Evolutionary conservation across 73 alveolate genomes (phyloP).

Genomic region (Tetrahymena elliotti): DNA sequence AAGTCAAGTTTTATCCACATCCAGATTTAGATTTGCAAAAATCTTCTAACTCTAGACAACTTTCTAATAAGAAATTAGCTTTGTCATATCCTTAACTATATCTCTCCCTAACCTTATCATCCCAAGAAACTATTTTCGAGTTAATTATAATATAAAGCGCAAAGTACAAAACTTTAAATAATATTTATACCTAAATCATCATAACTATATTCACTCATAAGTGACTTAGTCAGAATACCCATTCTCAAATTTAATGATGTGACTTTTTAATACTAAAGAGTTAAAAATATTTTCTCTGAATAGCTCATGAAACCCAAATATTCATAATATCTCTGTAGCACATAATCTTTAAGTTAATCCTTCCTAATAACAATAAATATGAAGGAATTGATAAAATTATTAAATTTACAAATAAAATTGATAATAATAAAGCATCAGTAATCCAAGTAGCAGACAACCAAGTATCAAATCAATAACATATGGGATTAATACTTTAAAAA

Average conservation of each 20-base stretch:
- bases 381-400: background rate
- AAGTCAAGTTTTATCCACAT: background rate
- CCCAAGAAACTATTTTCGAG: background rate
- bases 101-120: background rate
- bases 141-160: no score
- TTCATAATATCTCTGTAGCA: background rate
- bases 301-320: background rate
- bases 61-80: background rate
- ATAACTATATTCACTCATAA: background rate
- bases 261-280: background rate
- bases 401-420: background rate
- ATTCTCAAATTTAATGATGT: background rate
- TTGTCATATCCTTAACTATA: background rate
- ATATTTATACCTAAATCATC: background rate
- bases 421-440: background rate
- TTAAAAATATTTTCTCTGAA: background rate
- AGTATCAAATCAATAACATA: background rate
- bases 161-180: no score
- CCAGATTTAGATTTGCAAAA: background rate
- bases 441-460: background rate
- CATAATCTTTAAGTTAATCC: background rate
- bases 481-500: background rate
- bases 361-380: background rate
- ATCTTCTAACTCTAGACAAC: background rate
- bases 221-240: background rate